phyloP scores from a whole-genome alignment of 495 filamentous ascomycete species.

The Hyaloscypha hepaticicola region DNA sequence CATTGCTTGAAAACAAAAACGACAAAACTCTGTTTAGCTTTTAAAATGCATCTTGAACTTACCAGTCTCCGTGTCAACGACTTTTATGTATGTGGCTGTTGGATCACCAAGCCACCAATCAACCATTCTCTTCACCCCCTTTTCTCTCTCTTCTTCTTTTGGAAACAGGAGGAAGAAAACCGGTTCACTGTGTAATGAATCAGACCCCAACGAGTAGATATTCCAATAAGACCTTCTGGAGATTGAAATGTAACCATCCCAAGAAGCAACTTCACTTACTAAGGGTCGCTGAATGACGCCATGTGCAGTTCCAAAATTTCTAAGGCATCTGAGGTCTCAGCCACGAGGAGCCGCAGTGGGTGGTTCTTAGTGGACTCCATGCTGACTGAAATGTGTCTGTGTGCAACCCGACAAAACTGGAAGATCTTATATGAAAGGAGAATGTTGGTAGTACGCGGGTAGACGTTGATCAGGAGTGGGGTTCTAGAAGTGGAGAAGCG shows the following conservation, averaged over 20 bases:
- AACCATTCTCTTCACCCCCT: slow-evolving; percentile 12
- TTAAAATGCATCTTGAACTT: slow-evolving; percentile 1
- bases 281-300: slow-evolving; percentile 7
- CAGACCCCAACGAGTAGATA: background rate
- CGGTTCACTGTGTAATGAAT: slow-evolving; percentile 8
- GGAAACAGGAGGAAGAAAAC: slow-evolving; percentile 8
- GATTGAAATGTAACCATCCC: background rate
- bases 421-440: slow-evolving; percentile 4
- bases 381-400: background rate
- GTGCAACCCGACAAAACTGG: background rate
- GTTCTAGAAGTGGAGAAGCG: background rate
- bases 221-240: background rate
- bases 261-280: slow-evolving; percentile 6
- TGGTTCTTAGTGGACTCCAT: slow-evolving; percentile 1
- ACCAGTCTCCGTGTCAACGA: slow-evolving; percentile 13
- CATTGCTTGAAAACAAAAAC: background rate
- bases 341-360: background rate
- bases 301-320: slow-evolving; percentile 14
- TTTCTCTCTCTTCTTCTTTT: slow-evolving; percentile 7
- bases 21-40: background rate
- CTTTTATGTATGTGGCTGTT: slow-evolving; percentile 11
- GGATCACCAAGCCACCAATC: slow-evolving; percentile 12
- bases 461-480: background rate
- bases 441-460: background rate
- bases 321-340: slow-evolving; percentile 10